Conservation (phyloP, 306 rosid species). For the Begonia fuchsioides region DNA sequence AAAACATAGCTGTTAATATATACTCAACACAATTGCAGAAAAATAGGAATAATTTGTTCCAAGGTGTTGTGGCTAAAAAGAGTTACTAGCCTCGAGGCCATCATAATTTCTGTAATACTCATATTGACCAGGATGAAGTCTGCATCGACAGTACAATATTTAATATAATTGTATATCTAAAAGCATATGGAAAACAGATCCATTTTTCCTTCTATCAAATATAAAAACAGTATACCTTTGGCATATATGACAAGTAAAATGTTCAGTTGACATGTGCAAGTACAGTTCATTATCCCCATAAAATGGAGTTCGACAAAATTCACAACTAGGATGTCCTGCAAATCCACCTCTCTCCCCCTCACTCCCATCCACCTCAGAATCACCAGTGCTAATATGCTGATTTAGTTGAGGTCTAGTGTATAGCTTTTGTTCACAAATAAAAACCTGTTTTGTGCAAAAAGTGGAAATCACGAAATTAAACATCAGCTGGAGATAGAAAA, state of each 20-base stretch:
- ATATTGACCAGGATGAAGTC: slow-evolving; percentile 79
- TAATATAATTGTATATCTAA: too few relatives aligned
- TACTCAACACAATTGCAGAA: not conserved
- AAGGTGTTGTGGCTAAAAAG: not conserved
- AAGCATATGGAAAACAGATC: not conserved
- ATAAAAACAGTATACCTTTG: slow-evolving; percentile 41
- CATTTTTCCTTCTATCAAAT: not conserved
- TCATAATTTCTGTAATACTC: slow-evolving; percentile 83
- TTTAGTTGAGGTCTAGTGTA: slow-evolving; percentile 70
- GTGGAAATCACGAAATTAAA: not conserved
- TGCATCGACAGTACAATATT: slow-evolving; percentile 21
- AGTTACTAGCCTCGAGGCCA: slow-evolving; percentile 77
- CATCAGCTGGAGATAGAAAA: not conserved
- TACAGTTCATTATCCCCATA: slow-evolving; percentile 88
- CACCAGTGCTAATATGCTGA: slow-evolving; percentile 70
- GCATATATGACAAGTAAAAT: slow-evolving; percentile 88
- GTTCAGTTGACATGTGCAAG: slow-evolving; percentile 87
- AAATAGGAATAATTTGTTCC: not conserved
- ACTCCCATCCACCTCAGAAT: slow-evolving; percentile 91
- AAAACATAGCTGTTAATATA: not conserved
- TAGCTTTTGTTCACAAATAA: slow-evolving; percentile 90
- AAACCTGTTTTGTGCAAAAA: slow-evolving; percentile 29
- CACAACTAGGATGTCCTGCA: slow-evolving; percentile 92
- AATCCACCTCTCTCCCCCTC: slow-evolving; percentile 98
- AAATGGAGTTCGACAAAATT: slow-evolving; percentile 71